These are phyloP conservation scores for Ephemerocybe angulata DNA, from an alignment of 768 basidiomycete genomes.

Conservation along the genomic window DNA sequence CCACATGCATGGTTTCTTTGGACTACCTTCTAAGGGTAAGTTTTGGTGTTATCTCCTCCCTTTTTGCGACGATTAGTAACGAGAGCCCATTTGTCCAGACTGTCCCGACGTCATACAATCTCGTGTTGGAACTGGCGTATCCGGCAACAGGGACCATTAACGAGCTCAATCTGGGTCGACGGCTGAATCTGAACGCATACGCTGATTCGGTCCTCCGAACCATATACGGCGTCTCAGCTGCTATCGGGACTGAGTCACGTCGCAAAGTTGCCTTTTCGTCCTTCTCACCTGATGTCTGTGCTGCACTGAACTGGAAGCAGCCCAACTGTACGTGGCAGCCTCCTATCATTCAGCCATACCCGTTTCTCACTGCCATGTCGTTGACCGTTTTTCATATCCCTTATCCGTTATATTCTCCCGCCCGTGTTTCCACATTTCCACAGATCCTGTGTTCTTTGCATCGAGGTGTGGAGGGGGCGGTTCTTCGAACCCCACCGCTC, in stretches of 20 bases:
- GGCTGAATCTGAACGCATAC: conserved; percentile 71
- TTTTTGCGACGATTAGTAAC: neutral
- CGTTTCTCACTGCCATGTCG: neutral
- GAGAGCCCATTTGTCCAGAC: conserved; percentile 34
- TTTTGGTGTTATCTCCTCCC: conserved; percentile 9
- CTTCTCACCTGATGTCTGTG: conserved; percentile 86
- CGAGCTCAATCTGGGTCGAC: conserved; percentile 41
- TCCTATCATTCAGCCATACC: too few relatives aligned
- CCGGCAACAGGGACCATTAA: conserved; percentile 49
- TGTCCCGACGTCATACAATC: conserved; percentile 58
- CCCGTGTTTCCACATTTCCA: neutral
- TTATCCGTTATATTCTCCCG: neutral
- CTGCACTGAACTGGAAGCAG: conserved; percentile 97
- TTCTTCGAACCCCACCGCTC: neutral
- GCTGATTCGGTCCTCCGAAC: conserved; percentile 83
- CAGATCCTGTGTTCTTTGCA: conserved; percentile 95
- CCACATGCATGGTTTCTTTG: conserved; percentile 65
- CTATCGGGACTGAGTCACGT: conserved; percentile 49
- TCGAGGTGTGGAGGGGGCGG: conserved; percentile 73
- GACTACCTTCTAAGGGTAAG: conserved; percentile 72
- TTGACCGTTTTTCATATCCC: neutral
- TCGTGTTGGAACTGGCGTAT: conserved; percentile 84
- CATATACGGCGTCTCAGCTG: conserved; percentile 66
- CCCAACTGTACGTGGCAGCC: conserved; percentile 74
- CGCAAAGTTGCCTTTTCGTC: conserved; percentile 90